phyloP scores from a whole-genome alignment of 306 rosid genomes.

The Mimosa pudica region DNA sequence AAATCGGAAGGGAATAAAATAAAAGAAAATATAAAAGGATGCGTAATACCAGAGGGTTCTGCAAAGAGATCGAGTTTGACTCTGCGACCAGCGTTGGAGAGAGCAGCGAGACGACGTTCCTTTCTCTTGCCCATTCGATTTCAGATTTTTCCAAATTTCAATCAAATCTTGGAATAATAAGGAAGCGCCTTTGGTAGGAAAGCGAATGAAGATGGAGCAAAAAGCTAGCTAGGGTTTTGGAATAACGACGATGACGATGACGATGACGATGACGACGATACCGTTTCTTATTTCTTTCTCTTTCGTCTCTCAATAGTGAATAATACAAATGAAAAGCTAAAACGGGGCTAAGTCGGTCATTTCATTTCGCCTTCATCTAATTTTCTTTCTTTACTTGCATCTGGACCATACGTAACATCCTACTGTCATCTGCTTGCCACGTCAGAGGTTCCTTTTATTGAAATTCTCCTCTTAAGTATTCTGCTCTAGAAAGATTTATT shows the following conservation, averaged over 20 bases:
- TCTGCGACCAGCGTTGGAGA: conserved; percentile 85
- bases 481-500: no score
- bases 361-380: no score
- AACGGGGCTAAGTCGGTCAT: no score
- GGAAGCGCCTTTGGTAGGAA: neutral
- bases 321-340: neutral
- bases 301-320: neutral
- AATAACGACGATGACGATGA: no score
- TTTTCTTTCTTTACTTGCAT: neutral
- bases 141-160: neutral
- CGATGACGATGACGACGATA: no score
- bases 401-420: neutral
- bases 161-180: neutral
- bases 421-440: neutral
- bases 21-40: neutral
- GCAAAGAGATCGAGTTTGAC: conserved; percentile 96
- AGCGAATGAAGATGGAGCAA: neutral
- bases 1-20: neutral
- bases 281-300: no score
- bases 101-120: conserved; percentile 94
- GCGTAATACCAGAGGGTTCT: conserved; percentile 90
- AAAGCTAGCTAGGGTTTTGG: conserved; percentile 5
- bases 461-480: neutral
- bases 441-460: neutral
- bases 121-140: conserved; percentile 87